These are phyloP conservation scores for Coix lacrymajobi DNA, from an alignment of 176 grass and related monocot genomes.

Conservation along the genomic window DNA sequence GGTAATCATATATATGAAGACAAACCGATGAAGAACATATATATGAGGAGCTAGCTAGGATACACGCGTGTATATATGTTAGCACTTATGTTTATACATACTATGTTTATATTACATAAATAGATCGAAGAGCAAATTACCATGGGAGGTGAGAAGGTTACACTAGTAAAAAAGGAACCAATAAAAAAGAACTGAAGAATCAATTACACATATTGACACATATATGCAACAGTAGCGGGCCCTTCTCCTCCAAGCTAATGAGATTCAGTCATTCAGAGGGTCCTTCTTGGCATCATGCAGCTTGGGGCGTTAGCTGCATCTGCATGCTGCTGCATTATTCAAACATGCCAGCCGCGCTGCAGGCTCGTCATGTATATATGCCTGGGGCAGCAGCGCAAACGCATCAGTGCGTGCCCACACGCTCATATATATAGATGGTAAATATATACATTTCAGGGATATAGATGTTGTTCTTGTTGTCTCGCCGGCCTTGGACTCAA, in stretches of 20 bases:
- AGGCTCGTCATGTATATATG: background rate
- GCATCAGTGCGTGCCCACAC: background rate
- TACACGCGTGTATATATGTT: too few relatives aligned
- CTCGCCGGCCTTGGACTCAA: conserved; percentile 14
- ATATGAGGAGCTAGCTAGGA: too few relatives aligned
- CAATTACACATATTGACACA: background rate
- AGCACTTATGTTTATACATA: too few relatives aligned
- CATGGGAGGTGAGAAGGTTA: background rate
- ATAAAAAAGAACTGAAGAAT: too few relatives aligned
- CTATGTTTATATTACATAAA: too few relatives aligned
- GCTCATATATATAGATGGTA: background rate
- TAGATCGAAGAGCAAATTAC: too few relatives aligned
- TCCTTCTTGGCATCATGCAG: background rate
- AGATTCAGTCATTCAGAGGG: background rate
- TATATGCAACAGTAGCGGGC: background rate
- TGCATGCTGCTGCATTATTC: background rate
- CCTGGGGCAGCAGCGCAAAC: background rate
- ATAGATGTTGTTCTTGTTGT: conserved; percentile 30
- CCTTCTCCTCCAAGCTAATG: background rate
- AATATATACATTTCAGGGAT: background rate
- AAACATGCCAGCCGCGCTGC: background rate
- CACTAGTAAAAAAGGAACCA: background rate
- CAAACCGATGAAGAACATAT: too few relatives aligned
- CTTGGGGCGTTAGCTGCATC: background rate
- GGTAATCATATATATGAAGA: too few relatives aligned